Base-by-base conservation (phyloP, 129 eudicot species). In the Calendula officinalis region DNA sequence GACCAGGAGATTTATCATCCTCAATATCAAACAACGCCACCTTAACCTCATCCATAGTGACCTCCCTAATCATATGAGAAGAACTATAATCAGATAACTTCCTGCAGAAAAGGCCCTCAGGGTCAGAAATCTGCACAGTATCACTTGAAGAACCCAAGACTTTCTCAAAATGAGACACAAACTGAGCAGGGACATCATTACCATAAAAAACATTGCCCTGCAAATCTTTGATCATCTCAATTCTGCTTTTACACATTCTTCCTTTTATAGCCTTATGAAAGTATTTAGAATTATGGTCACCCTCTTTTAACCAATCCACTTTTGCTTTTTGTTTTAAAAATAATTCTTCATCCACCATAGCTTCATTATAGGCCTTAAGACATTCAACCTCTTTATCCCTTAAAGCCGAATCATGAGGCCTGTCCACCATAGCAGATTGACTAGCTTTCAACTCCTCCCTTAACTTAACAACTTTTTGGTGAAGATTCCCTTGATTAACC, bases 1-100 rank as follows among this genome's bases (percentile, higher is more conserved):
- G 61, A 1, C 61, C 61, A 33, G 61, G 61, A 4, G 43, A 6
- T 56, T 34, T 56, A 3, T 9, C 15, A 56, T 56, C 61, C 8
- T 33, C 42, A 51, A 33, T 56, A n/a, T 35, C 41, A 56, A 56
- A 56, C 0, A 56, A 5, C 0, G 61, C 61, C 6, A 12, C 14
- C 12, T 34, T 56, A 11, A 56, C 34, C 8, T 56, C 61, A 3
- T 56, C 14, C 1, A 32, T 11, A 0, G 39, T 4, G 3, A 56
- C 11, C 9, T 7, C 8, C 5, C 41, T 56, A 0, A 56, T 7
- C 42, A 56, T 33, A 12, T 4, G 2, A 35, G 3, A 17, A 30
- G 60, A 30, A 30, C 10, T n/a, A 0, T 1, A 7, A 3, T 33
- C 2, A 10, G 40, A 8, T 5, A 55, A 2, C 41, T 33, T 55